A percentile compares a stretch with the other conserved stretches of the same genome.
Conservation (phyloP, 495 filamentous ascomycete genomes). For the Poronia punctata region DNA sequence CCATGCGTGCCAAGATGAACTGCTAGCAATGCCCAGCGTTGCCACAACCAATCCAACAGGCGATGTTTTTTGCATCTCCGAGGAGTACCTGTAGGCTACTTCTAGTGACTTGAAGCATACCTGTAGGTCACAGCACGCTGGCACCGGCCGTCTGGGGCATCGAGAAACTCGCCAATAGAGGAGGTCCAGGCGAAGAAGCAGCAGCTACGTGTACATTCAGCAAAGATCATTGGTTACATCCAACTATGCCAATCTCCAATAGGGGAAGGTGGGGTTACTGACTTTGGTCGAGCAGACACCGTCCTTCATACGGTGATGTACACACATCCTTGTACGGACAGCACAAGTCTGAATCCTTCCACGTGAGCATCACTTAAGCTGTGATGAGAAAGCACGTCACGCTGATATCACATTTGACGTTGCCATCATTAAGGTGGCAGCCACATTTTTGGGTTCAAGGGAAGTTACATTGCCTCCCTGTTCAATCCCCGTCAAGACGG, state of each 20-base stretch:
- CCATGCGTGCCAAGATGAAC: not conserved
- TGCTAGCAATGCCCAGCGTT: not conserved
- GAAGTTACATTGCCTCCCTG: not conserved
- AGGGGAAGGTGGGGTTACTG: not conserved
- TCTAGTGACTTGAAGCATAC: not conserved
- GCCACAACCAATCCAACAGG: not conserved
- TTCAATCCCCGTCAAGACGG: not conserved
- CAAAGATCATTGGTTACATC: not conserved
- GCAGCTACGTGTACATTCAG: not conserved
- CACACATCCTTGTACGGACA: not conserved
- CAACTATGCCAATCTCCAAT: not conserved
- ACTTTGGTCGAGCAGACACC: not conserved
- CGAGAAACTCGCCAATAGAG: constrained; percentile 4
- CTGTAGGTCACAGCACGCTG: not conserved
- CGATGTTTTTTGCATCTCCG: constrained; percentile 25
- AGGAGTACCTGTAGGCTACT: constrained; percentile 18
- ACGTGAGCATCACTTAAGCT: no score
- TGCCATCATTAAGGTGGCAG: no score
- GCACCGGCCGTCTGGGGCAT: constrained; percentile 1
- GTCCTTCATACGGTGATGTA: not conserved
- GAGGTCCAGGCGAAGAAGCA: constrained; percentile 4
- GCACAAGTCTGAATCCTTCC: not conserved
- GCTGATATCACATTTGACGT: no score
- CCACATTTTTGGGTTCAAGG: constrained; percentile 8
- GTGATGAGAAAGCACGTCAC: no score